A percentile compares a stretch with the other conserved stretches of the same genome.
Conservation (phyloP, 164 flowering plant species). For the Amborella trichopoda region DNA sequence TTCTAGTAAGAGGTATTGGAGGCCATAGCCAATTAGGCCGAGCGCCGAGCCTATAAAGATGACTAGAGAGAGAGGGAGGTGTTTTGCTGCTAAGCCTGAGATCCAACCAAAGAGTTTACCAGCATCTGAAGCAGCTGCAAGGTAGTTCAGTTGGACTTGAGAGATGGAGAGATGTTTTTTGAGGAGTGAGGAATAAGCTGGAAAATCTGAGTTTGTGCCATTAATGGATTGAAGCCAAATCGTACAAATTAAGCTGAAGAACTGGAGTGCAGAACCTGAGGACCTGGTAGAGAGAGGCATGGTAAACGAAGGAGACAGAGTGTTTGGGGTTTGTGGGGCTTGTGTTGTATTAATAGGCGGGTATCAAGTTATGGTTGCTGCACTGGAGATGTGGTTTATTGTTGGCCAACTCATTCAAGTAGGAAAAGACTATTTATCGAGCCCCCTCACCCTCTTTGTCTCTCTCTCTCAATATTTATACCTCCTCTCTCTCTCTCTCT, state of each 20-base stretch:
- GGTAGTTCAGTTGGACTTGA: constrained; percentile 75
- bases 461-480: too few relatives aligned
- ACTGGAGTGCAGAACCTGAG: constrained; percentile 33
- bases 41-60: constrained; percentile 53
- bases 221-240: constrained; percentile 77
- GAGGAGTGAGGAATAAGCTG: constrained; percentile 79
- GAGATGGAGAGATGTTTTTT: constrained; percentile 50
- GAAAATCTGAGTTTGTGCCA: constrained; percentile 72
- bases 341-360: background rate
- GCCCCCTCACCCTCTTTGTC: too few relatives aligned
- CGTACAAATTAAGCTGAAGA: constrained; percentile 61
- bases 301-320: constrained; percentile 9
- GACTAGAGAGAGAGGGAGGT: constrained; percentile 62
- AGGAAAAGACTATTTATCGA: background rate
- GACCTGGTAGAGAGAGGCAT: constrained; percentile 2
- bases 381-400: background rate
- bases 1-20: constrained; percentile 51
- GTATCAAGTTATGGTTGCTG: constrained; percentile 4
- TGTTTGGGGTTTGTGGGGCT: background rate
- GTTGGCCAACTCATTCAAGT: constrained; percentile 2
- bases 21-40: constrained; percentile 65
- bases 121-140: constrained; percentile 91
- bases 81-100: constrained; percentile 55
- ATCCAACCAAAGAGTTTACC: constrained; percentile 77
- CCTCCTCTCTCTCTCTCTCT: background rate